Base-by-base conservation (phyloP, 2,329 filamentous ascomycete species). In the Diaporthe aspalathi region DNA sequence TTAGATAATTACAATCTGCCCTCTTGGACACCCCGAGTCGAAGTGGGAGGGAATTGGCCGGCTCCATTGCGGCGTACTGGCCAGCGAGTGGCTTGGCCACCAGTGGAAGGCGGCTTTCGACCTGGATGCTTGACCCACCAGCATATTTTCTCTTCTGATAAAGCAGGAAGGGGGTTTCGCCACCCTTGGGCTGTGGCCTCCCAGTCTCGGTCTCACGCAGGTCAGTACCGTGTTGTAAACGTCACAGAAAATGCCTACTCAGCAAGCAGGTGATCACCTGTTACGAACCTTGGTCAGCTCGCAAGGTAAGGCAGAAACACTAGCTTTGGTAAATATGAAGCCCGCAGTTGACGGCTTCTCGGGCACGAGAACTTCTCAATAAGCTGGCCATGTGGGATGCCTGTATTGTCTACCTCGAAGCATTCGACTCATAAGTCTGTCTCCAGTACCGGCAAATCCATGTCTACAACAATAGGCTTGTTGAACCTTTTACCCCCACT, bases 401-500 rank as follows among this genome's bases (percentile, higher is more conserved):
- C 24, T 29, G 8, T 14, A 43, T 17, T 22, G 20, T 29, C 38
- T 29, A 17, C 38, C 6, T 3, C 16, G 17, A 11, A 6, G 12
- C 4, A 24, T 9, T 14, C 7, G 2, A 4, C 16, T 5, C 24
- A 8, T 72, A 8, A 20, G 22, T 63, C 65, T 65, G 50, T 67
- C 63, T 80, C 78, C 84, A 86, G 88, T 24, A 91, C 83, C 0
- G 91, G 91, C 73, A 96, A 82, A 74, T 94, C 90, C 38, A 97
- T 77, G 78, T 97, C 93, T 16, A 97, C 90, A n/a, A 97, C 91
- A 75, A 97, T 92, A 24, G 94, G 91, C 78, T 94, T 93, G 80
- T 95, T 90, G 81, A 93, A 90, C 73, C 81, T 85, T 79, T 91
- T 93, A 20, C 89, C 89, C 1, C 84, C 86, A 1, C 76, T 76